Evolutionary conservation across 345 rosid species (phyloP).

Genomic region (Geranium rotundifolium): DNA sequence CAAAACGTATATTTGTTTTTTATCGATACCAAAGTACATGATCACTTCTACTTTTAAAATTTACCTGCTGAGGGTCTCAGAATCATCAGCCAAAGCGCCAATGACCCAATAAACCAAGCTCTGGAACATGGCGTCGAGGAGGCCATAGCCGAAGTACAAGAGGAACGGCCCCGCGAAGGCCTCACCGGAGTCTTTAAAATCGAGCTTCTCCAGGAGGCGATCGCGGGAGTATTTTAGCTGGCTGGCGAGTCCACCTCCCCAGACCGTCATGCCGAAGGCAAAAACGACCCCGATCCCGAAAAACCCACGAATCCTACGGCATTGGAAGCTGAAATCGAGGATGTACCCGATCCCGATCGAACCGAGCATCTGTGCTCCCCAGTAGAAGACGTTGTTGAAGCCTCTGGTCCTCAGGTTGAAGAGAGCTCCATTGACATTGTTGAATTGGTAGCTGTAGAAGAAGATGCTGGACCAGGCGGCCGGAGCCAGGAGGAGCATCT

Average conservation of each 20-base stretch:
- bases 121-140: slow-evolving; percentile 88
- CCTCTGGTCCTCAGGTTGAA: slow-evolving; percentile 79
- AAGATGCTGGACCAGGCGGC: slow-evolving; percentile 94
- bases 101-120: slow-evolving; percentile 88
- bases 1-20: no score
- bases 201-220: slow-evolving; percentile 33
- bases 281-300: slow-evolving; percentile 58
- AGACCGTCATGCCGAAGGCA: slow-evolving; percentile 45
- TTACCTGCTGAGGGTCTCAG: slow-evolving; percentile 82
- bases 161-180: slow-evolving; percentile 63
- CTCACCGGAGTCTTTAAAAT: slow-evolving; percentile 57
- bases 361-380: slow-evolving; percentile 94
- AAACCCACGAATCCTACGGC: slow-evolving; percentile 58
- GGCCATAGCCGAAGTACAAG: slow-evolving; percentile 63
- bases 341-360: slow-evolving; percentile 54
- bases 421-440: slow-evolving; percentile 51
- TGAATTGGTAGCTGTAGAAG: slow-evolving; percentile 77
- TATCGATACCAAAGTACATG: no score
- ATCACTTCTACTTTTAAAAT: no score
- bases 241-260: slow-evolving; percentile 83
- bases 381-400: slow-evolving; percentile 74
- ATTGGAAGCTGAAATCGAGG: slow-evolving; percentile 68
- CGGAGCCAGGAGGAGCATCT: slow-evolving; percentile 62
- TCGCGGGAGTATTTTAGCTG: slow-evolving; percentile 36
- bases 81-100: slow-evolving; percentile 83